Base-by-base conservation (phyloP, 805 yeast species). In the Candida arabinofermentans region DNA sequence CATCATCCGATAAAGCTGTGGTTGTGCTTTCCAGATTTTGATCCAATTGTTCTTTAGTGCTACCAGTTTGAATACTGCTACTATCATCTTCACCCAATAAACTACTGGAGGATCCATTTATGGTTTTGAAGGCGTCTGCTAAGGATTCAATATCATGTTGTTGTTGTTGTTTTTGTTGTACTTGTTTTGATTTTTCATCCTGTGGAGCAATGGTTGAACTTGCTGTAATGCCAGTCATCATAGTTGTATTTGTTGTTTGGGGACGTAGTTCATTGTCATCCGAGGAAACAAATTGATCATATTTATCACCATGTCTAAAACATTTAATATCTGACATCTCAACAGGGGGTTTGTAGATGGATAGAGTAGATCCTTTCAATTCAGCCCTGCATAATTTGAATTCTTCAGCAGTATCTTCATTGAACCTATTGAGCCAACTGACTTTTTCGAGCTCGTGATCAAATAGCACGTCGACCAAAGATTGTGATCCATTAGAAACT, bases 311-410 rank as follows among this genome's bases (percentile, higher is more conserved):
- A 8, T 48, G 39, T 13, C 41, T 50, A 46, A 72, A 69, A 34
- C 56, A 57, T 39, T 57, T 63, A 33, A 64, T 59, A 44, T 50
- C 71, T 23, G 66, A 72, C 22, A 78, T 42, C 22, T 68, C 78
- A 21, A 66, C 61, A 2, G 74, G 81, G 27, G 79, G 72, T 58
- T 77, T 83, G 66, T 75, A 85, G 14, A 89, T 59, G 40, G 71
- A 69, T 39, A 89, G 62, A 33, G 70, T 67, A 2, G 89, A 77
- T 16, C 96, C 96, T 51, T 72, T 77, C 43, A 89, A 64, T 53
- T 81, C 86, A 0, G 84, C 88, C 38, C 83, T 70, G 42, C 69
- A 77, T 24, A 86, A 59, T 44, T 74, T 65, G 59, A 72, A 50
- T 24, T 63, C 64, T 8, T 61, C 62, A 33, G 64, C 70, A 22